Evolutionary conservation across 352 stramenopile genomes (phyloP).

Genomic region (Pythium volutum): DNA sequence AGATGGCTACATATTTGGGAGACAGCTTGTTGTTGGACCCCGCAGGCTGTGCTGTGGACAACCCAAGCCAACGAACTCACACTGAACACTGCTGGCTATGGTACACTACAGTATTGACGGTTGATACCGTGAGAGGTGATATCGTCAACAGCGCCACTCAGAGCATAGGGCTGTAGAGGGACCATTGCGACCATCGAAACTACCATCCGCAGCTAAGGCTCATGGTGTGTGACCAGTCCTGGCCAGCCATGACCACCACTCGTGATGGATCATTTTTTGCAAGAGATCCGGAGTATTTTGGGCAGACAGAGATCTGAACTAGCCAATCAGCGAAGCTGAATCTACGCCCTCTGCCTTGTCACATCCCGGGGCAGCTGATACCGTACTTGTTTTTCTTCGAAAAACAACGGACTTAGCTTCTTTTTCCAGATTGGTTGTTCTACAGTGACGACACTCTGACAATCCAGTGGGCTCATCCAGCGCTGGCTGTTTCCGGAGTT

Average conservation of each 20-base stretch:
- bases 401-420: neutral
- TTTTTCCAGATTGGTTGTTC: neutral
- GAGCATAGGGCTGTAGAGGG: no score
- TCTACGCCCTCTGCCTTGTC: neutral
- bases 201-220: no score
- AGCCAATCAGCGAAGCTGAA: neutral
- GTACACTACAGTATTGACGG: no score
- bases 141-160: no score
- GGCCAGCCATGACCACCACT: neutral
- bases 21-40: neutral
- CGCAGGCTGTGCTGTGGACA: no score
- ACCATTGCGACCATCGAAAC: neutral
- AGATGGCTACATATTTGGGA: neutral
- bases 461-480: neutral
- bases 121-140: no score
- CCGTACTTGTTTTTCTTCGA: neutral
- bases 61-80: no score
- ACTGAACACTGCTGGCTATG: neutral
- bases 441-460: slow-evolving; percentile 1
- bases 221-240: no score
- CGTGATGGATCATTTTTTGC: neutral
- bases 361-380: neutral
- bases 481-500: slow-evolving; percentile 8
- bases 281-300: slow-evolving; percentile 4
- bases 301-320: neutral